Evolutionary conservation across 768 basidiomycete species (phyloP).

Genomic region (Kwoniella sp.): DNA sequence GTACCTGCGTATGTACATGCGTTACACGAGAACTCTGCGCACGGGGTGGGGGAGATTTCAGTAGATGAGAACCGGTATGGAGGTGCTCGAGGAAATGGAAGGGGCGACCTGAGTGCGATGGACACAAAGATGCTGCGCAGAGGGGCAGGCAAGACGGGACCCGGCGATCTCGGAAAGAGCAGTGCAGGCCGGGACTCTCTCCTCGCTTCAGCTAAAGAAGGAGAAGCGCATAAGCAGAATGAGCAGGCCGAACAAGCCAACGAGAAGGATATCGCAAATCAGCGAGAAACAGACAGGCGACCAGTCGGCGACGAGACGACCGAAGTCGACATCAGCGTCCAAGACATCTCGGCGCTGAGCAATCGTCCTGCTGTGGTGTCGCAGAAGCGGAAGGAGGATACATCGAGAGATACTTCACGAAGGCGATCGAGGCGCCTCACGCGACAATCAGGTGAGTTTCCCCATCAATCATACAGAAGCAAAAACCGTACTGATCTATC

Average conservation of each 20-base stretch:
- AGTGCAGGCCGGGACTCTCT: no score
- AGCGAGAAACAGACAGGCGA: no score
- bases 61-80: not conserved
- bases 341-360: not conserved
- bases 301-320: not conserved
- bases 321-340: not conserved
- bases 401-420: not conserved
- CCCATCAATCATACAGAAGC: no score
- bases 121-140: not conserved
- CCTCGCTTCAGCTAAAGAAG: no score
- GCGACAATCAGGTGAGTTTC: slow-evolving; percentile 12
- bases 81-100: not conserved
- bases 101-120: slow-evolving; percentile 2
- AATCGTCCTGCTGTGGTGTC: not conserved
- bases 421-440: slow-evolving; percentile 8
- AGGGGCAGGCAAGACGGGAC: no score
- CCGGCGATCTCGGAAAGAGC: no score
- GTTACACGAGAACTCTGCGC: no score
- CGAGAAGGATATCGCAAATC: not conserved
- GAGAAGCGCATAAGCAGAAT: no score
- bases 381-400: not conserved
- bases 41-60: slow-evolving; percentile 5
- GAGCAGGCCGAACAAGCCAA: no score
- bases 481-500: not conserved
- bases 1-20: no score